Conservation (phyloP, 176 grass and related monocot genomes). For the Avena atlantica region DNA sequence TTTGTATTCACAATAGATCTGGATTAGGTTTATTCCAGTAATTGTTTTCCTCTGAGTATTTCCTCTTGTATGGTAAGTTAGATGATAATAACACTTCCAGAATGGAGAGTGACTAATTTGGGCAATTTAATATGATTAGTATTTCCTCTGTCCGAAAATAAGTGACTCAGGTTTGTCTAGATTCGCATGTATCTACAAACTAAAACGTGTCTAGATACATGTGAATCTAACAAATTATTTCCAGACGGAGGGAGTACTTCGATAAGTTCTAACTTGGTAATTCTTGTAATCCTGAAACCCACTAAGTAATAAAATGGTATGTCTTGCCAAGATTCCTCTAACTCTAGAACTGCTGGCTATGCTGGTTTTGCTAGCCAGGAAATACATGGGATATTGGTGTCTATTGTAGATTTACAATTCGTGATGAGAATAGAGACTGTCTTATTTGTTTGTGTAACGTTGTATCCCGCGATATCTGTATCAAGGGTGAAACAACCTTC, state of each 20-base stretch:
- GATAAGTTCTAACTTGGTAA: neutral
- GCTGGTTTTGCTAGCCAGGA: neutral
- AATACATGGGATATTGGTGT: conserved; percentile 23
- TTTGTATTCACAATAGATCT: neutral
- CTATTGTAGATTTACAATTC: conserved; percentile 27
- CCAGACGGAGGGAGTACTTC: no score
- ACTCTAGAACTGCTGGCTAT: neutral
- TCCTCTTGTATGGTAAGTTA: neutral
- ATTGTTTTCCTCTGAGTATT: neutral
- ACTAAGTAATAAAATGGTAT: neutral
- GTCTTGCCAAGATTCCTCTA: conserved; percentile 2
- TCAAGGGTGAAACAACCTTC: conserved; percentile 4
- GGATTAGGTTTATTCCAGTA: conserved; percentile 17
- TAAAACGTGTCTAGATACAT: no score
- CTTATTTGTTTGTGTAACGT: conserved; percentile 15
- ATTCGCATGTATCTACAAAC: no score
- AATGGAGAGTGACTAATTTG: conserved; percentile 7
- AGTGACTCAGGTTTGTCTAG: no score
- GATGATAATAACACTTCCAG: neutral
- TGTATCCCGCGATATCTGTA: neutral
- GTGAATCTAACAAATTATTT: no score
- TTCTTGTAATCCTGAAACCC: conserved; percentile 16
- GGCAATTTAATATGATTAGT: neutral
- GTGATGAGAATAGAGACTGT: conserved; percentile 16
- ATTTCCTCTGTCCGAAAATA: neutral